These are phyloP conservation scores for Elasticomyces elasticus DNA, from an alignment of 495 filamentous ascomycete species.

Conservation along the genomic window DNA sequence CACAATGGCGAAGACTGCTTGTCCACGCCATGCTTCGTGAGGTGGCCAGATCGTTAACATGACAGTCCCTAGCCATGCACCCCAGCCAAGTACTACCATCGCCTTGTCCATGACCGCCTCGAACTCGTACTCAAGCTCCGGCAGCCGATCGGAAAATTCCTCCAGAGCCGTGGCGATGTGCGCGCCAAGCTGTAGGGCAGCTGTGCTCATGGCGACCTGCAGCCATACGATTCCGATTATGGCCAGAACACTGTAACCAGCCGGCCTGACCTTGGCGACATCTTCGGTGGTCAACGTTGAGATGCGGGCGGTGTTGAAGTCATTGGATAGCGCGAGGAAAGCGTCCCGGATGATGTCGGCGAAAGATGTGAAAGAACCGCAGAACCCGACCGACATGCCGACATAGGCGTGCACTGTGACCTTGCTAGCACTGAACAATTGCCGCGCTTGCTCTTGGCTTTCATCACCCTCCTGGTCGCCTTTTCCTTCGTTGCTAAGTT, in stretches of 20 bases:
- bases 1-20: slow-evolving; percentile 62
- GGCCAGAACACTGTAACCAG: slow-evolving; percentile 73
- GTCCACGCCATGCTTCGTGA: slow-evolving; percentile 56
- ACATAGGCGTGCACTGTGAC: slow-evolving; percentile 83
- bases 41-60: slow-evolving; percentile 65
- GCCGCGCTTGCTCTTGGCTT: not conserved
- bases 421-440: slow-evolving; percentile 41
- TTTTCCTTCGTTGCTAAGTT: not conserved
- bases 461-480: not conserved
- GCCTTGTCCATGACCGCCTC: slow-evolving; percentile 55
- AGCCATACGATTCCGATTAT: slow-evolving; percentile 56
- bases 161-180: not conserved
- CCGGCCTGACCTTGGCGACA: slow-evolving; percentile 42
- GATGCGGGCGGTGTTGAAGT: slow-evolving; percentile 37
- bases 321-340: slow-evolving; percentile 74
- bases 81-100: slow-evolving; percentile 52
- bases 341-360: slow-evolving; percentile 75
- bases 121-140: not conserved
- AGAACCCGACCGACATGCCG: slow-evolving; percentile 84
- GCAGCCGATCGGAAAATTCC: slow-evolving; percentile 31
- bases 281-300: slow-evolving; percentile 23
- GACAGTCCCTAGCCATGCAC: slow-evolving; percentile 67
- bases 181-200: not conserved
- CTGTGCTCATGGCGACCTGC: slow-evolving; percentile 56
- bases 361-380: slow-evolving; percentile 83